A percentile compares a stretch with the other conserved stretches of the same genome.
Evolutionary conservation across 1,284 basidiomycete species (phyloP).

Genomic region (Ceraceosorus bombacis): DNA sequence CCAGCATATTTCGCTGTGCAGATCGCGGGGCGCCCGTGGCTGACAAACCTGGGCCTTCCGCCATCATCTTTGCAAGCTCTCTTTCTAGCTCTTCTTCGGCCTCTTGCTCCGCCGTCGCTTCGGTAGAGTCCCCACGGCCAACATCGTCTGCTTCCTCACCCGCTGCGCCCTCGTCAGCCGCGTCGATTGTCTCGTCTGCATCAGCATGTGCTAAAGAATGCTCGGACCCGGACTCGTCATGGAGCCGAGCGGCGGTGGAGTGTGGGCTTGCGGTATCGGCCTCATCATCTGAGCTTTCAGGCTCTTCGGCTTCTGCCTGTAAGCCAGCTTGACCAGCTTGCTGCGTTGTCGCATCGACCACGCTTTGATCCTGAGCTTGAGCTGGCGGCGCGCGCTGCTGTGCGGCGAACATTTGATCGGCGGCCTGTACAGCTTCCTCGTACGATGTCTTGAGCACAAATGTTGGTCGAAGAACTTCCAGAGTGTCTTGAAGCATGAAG

Average conservation of each 20-base stretch:
- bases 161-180: constrained; percentile 55
- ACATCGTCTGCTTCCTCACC: constrained; percentile 49
- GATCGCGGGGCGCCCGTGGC: constrained; percentile 51
- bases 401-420: constrained; percentile 76
- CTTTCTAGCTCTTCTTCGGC: constrained; percentile 88
- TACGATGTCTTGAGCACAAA: constrained; percentile 59
- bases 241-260: too few species aligned
- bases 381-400: background rate
- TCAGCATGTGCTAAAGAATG: constrained; percentile 4
- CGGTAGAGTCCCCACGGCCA: background rate
- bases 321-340: too few species aligned
- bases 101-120: constrained; percentile 55
- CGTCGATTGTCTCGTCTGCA: constrained; percentile 55
- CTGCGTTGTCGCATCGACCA: too few species aligned
- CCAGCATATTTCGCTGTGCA: constrained; percentile 12
- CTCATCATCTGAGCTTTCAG: too few species aligned
- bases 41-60: constrained; percentile 53
- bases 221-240: too few species aligned
- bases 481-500: constrained; percentile 87
- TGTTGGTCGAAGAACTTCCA: constrained; percentile 56
- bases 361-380: too few species aligned
- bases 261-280: too few species aligned
- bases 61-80: constrained; percentile 85
- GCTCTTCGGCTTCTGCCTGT: too few species aligned
- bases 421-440: constrained; percentile 73